Evolutionary conservation across 495 filamentous ascomycete genomes (phyloP).

Genomic region (Lepidopterella palustris): DNA sequence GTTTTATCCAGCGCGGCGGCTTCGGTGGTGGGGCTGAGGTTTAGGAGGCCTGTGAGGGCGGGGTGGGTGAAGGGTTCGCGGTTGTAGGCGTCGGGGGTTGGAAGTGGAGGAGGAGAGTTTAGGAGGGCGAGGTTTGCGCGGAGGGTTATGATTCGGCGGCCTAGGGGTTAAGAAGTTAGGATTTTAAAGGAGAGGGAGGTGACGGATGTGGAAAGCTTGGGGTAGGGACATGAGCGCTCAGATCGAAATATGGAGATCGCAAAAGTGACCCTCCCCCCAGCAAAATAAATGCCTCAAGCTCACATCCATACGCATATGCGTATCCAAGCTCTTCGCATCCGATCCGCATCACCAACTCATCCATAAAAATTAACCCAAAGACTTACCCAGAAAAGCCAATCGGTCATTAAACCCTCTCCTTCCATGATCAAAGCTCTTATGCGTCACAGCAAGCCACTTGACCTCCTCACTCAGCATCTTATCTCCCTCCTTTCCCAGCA

Average conservation of each 20-base stretch:
- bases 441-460: conserved; percentile 95
- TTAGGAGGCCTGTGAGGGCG: conserved; percentile 63
- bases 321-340: background rate
- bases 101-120: conserved; percentile 36
- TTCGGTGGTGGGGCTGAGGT: conserved; percentile 52
- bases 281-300: background rate
- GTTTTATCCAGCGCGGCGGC: conserved; percentile 49
- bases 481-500: conserved; percentile 65
- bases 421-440: conserved; percentile 97
- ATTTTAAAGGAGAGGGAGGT: no score
- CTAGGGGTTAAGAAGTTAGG: conserved; percentile 37
- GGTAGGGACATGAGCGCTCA: background rate
- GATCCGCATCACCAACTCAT: background rate
- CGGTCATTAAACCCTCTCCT: conserved; percentile 90
- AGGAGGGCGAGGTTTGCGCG: conserved; percentile 71
- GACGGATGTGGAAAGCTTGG: no score
- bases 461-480: conserved; percentile 76
- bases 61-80: conserved; percentile 67
- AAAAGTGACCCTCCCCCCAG: background rate
- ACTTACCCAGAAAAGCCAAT: conserved; percentile 79
- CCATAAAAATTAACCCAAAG: conserved; percentile 2
- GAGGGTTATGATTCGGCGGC: conserved; percentile 71
- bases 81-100: conserved; percentile 37
- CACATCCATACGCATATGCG: background rate
- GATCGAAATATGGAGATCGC: background rate